Conservation (phyloP, 2,329 filamentous ascomycete genomes). For the Aureobasidium sp. region DNA sequence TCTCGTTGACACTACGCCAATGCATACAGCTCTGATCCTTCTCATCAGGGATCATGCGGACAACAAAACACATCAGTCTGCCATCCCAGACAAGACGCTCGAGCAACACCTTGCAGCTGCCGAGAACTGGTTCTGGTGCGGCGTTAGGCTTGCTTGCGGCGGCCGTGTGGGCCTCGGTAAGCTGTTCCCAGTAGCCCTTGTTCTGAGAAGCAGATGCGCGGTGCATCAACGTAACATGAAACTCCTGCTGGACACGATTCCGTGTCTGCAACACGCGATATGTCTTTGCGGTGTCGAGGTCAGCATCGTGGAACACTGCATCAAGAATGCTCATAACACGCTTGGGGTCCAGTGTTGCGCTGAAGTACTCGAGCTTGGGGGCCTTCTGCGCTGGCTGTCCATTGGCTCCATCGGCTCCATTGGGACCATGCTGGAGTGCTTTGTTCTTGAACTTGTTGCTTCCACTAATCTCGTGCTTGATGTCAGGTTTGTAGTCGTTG, state of each 20-base stretch:
- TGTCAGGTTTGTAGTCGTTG: slow-evolving; percentile 65
- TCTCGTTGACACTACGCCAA: slow-evolving; percentile 59
- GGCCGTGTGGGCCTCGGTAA: slow-evolving; percentile 49
- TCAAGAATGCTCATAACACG: slow-evolving; percentile 54
- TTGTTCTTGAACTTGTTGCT: slow-evolving; percentile 33
- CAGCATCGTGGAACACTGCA: slow-evolving; percentile 53
- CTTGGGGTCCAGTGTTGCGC: slow-evolving; percentile 44
- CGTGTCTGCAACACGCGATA: slow-evolving; percentile 66
- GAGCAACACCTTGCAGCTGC: slow-evolving; percentile 53
- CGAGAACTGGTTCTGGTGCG: slow-evolving; percentile 45
- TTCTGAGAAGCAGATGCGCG: slow-evolving; percentile 52
- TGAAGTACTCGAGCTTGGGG: slow-evolving; percentile 56
- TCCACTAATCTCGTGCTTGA: slow-evolving; percentile 64
- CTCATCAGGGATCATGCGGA: slow-evolving; percentile 49
- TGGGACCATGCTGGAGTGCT: slow-evolving; percentile 12
- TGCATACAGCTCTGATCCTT: slow-evolving; percentile 38
- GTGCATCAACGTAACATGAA: slow-evolving; percentile 93
- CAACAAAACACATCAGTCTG: slow-evolving; percentile 84
- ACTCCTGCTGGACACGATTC: slow-evolving; percentile 69
- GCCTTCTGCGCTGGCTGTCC: slow-evolving; percentile 19
- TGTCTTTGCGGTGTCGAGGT: slow-evolving; percentile 51
- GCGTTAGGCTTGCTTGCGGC: slow-evolving; percentile 23
- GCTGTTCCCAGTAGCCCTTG: slow-evolving; percentile 66
- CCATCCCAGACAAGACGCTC: slow-evolving; percentile 71
- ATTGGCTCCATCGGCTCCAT: neutral